Base-by-base conservation (phyloP, 164 flowering plant genomes). In the Dillenia suffruticosa region DNA sequence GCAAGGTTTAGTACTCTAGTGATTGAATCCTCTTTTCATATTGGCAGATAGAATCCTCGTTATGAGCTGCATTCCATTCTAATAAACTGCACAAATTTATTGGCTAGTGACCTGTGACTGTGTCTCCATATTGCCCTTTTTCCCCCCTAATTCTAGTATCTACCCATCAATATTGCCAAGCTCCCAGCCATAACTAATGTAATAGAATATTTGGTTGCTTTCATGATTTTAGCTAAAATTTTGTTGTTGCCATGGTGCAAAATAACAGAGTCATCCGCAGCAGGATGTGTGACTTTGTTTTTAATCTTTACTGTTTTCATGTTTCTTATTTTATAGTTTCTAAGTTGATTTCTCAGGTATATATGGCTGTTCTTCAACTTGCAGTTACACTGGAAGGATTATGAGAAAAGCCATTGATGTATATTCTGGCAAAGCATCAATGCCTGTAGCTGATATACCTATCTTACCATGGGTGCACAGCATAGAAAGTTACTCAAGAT, bases 301-400 rank as follows among this genome's bases (percentile, higher is more conserved):
- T 13, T 13, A 9, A 15, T 49, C 52, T 59, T 50, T 57, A 56
- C 58, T 61, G 12, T 62, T 13, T 17, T 17, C 46, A 59, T 61
- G 17, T 55, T 49, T 16, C 32, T 44, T 13, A 56, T 44, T 51
- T 40, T 40, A 32, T 32, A 32, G 40, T 32, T 32, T 32, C 40
- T 32, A 6, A 4, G 40, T 32, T 32, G 40, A 32, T 64, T 12
- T 57, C 66, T 49, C 73, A 72, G 81, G 54, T 22, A 47, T 40
- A 48, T 9, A 78, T 80, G 82, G 57, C 63, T 69, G 56, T 49
- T 58, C 62, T 56, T 60, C 60, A 14, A 8, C 43, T 51, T 24
- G 45, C 24, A 48, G 46, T 26, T 57, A 60, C 16, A 43, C 22
- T 5, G 54, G 64, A 11, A 59, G 52, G 19, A 62, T 58, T 48